These are phyloP conservation scores for Sonneratia caseolaris DNA, from an alignment of 345 rosid genomes.

Conservation along the genomic window DNA sequence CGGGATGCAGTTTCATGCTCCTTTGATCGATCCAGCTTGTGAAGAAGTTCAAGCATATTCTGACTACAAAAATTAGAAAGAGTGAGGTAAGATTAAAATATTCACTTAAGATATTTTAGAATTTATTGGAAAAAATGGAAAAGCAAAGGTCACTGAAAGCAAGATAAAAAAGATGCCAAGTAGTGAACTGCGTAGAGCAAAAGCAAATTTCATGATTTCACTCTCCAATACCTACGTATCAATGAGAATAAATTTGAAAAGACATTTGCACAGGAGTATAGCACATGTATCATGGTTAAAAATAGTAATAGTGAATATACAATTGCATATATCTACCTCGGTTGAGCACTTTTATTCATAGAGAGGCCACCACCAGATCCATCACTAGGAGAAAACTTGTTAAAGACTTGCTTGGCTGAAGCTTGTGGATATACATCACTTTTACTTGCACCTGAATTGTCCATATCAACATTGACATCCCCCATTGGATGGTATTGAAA, in stretches of 20 bases:
- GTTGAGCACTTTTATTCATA: slow-evolving; percentile 29
- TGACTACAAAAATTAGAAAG: slow-evolving; percentile 35
- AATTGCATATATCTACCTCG: slow-evolving; percentile 35
- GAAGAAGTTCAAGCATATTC: slow-evolving; percentile 87
- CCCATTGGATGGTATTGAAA: slow-evolving; percentile 96
- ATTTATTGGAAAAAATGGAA: neutral
- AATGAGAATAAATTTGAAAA: neutral
- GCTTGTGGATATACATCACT: slow-evolving; percentile 22
- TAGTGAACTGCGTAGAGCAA: neutral
- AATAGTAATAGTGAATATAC: neutral
- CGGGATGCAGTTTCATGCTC: slow-evolving; percentile 35
- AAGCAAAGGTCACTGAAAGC: neutral
- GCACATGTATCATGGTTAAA: neutral
- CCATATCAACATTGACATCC: slow-evolving; percentile 47
- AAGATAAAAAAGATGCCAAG: neutral
- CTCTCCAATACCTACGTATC: neutral
- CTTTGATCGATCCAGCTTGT: slow-evolving; percentile 66
- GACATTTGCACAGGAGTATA: neutral
- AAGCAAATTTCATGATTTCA: neutral
- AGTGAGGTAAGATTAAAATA: neutral
- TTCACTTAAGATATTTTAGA: slow-evolving; percentile 6
- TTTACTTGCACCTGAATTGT: slow-evolving; percentile 32
- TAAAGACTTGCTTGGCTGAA: slow-evolving; percentile 27
- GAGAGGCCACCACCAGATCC: slow-evolving; percentile 28
- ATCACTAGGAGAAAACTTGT: slow-evolving; percentile 27